Conservation (phyloP, 1,284 basidiomycete genomes). For the Stygiomarasmius scandens region DNA sequence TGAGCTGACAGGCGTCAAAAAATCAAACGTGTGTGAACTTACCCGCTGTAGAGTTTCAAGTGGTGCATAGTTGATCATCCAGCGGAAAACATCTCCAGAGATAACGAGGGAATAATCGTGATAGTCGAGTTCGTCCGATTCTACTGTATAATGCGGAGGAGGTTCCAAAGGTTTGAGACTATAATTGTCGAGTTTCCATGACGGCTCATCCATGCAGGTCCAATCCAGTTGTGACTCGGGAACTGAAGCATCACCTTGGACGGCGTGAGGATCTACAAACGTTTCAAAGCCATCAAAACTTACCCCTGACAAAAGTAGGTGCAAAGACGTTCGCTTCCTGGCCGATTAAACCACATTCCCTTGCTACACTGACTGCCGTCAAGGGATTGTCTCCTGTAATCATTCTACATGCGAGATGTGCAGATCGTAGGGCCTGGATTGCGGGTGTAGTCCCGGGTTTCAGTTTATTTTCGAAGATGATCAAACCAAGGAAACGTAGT, state of each 20-base stretch:
- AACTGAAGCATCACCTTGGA: conserved; percentile 59
- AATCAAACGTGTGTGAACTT: conserved; percentile 32
- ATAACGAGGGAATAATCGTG: conserved; percentile 93
- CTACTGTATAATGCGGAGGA: conserved; percentile 66
- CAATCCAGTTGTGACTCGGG: conserved; percentile 82
- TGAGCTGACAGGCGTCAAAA: neutral
- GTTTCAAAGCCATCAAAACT: conserved; percentile 12
- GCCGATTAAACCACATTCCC: conserved; percentile 91
- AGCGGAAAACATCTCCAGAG: conserved; percentile 97
- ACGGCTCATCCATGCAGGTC: conserved; percentile 90
- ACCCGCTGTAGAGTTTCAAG: conserved; percentile 93
- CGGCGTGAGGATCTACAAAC: neutral
- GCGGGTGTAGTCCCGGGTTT: conserved; percentile 93
- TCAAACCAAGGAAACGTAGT: conserved; percentile 90
- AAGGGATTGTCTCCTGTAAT: conserved; percentile 98
- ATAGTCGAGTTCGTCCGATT: conserved; percentile 68
- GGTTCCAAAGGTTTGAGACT: conserved; percentile 81
- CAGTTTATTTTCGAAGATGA: conserved; percentile 99
- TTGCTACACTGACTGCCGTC: conserved; percentile 95
- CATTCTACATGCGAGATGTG: conserved; percentile 96
- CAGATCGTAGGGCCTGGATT: conserved; percentile 86
- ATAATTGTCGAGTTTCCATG: conserved; percentile 86
- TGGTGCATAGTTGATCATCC: conserved; percentile 97
- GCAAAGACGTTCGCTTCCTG: conserved; percentile 92
- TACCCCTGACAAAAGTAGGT: conserved; percentile 81